phyloP scores from a whole-genome alignment of 192 early-diverging fungal species.

The Backusella luteola region DNA sequence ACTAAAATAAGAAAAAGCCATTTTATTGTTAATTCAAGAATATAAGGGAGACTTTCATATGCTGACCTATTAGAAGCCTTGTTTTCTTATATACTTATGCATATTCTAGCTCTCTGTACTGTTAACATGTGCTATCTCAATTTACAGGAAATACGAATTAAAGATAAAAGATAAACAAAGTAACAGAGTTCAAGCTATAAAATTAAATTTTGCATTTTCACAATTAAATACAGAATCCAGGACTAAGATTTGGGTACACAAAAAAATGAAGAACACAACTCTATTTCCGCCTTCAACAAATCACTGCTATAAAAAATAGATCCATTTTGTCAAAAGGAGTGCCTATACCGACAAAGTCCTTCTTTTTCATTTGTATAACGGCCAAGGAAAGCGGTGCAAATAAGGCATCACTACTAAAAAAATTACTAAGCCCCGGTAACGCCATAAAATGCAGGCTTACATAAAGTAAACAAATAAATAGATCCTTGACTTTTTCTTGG shows the following conservation, averaged over 20 bases:
- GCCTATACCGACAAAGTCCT: background rate
- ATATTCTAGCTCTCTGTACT: background rate
- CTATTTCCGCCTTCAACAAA: background rate
- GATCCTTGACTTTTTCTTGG: background rate
- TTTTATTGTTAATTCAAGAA: background rate
- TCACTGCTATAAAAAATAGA: background rate
- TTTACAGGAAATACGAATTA: background rate
- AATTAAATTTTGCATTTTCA: background rate
- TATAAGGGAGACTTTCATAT: background rate
- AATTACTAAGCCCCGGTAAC: background rate
- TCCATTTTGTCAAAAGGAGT: background rate
- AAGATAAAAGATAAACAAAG: background rate
- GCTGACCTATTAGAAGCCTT: background rate
- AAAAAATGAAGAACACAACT: background rate
- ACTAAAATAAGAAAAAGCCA: background rate
- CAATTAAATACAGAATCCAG: background rate
- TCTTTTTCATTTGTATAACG: background rate
- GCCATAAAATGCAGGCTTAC: background rate
- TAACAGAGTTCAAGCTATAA: background rate
- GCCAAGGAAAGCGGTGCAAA: background rate
- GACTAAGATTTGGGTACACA: background rate
- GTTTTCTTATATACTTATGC: background rate
- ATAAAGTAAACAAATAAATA: background rate
- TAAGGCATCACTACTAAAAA: background rate
- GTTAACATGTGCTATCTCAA: background rate